Evolutionary conservation across 2,329 filamentous ascomycete genomes (phyloP).

Genomic region (Cladosporium sphaerospermum): DNA sequence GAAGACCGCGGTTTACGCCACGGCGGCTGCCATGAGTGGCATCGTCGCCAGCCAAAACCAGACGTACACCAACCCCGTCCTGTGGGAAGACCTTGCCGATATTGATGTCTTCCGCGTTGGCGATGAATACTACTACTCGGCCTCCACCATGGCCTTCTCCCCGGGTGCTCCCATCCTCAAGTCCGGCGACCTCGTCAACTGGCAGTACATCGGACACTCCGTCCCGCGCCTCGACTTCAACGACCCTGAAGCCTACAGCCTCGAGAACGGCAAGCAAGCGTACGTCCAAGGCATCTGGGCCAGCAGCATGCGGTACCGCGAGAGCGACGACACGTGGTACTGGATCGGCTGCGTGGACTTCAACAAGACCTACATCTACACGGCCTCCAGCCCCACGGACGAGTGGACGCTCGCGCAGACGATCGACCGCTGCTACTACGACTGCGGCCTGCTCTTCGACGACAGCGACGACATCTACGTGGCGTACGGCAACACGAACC

Average conservation of each 20-base stretch:
- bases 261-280: conserved; percentile 37
- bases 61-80: conserved; percentile 45
- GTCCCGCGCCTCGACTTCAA: conserved; percentile 34
- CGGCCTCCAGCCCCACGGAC: conserved; percentile 36
- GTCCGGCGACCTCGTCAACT: conserved; percentile 51
- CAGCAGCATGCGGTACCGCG: conserved; percentile 47
- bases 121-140: conserved; percentile 49
- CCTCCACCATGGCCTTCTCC: conserved; percentile 52
- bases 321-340: conserved; percentile 46
- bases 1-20: not conserved
- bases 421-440: conserved; percentile 49
- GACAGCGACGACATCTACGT: conserved; percentile 56
- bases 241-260: conserved; percentile 34
- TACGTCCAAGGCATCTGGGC: conserved; percentile 54
- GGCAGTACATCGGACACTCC: conserved; percentile 37
- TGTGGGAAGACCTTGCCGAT: conserved; percentile 52
- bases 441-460: conserved; percentile 53
- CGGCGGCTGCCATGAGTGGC: not conserved
- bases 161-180: conserved; percentile 52
- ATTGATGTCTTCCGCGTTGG: conserved; percentile 48
- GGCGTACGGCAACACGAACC: conserved; percentile 45
- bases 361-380: conserved; percentile 49
- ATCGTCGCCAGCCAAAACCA: not conserved
- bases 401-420: conserved; percentile 39
- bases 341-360: conserved; percentile 54